Conservation (phyloP, 1,284 basidiomycete genomes). For the Vanrija sp. region DNA sequence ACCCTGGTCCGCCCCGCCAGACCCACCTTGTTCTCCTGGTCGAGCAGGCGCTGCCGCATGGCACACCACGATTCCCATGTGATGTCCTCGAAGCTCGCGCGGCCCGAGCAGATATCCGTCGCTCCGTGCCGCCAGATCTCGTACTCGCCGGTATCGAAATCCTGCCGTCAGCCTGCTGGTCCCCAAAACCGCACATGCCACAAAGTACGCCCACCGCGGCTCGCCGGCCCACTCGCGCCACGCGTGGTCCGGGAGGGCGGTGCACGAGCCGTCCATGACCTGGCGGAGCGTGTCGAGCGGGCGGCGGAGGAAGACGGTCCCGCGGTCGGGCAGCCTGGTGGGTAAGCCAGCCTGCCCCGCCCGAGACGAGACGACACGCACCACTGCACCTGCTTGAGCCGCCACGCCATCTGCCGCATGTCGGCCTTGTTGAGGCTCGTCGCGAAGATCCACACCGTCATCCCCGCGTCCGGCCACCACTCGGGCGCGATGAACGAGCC, state of each 20-base stretch:
- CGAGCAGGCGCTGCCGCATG: constrained; percentile 7
- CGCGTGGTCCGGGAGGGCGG: constrained; percentile 3
- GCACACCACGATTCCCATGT: constrained; percentile 12
- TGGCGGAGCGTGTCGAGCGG: constrained; percentile 8
- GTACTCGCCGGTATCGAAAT: constrained; percentile 11
- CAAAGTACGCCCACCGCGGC: constrained; percentile 12
- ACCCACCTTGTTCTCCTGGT: not conserved
- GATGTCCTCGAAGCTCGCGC: constrained; percentile 5
- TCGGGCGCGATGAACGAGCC: constrained; percentile 9
- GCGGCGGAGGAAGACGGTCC: constrained; percentile 2
- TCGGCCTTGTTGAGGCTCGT: constrained; percentile 1
- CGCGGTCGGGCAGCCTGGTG: constrained; percentile 6
- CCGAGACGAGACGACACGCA: not conserved
- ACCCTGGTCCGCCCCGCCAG: too few relatives aligned
- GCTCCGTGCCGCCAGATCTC: constrained; percentile 12
- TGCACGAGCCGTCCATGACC: not conserved
- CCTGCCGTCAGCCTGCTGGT: not conserved
- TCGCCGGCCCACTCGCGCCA: constrained; percentile 7
- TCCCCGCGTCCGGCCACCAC: constrained; percentile 13
- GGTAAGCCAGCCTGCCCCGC: not conserved
- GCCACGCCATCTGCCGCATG: not conserved
- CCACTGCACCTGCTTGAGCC: constrained; percentile 4
- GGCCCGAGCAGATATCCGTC: constrained; percentile 5
- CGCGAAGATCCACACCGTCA: constrained; percentile 13
- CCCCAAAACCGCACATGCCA: not conserved